These are phyloP conservation scores for Cladosporium sp. DNA, from an alignment of 2,329 filamentous ascomycete species.

Conservation along the genomic window DNA sequence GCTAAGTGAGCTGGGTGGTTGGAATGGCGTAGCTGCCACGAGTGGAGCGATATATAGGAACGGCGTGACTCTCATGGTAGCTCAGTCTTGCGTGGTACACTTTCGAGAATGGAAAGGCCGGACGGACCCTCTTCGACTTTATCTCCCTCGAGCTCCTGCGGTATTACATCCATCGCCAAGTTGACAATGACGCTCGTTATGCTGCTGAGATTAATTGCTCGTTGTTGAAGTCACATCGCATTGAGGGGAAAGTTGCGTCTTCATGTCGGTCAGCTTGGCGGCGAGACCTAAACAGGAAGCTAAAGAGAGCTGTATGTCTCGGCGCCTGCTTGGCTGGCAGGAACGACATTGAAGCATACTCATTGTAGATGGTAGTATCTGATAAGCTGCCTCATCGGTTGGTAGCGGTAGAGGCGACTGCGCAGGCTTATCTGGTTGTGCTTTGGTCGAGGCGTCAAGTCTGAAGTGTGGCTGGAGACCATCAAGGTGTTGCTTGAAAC, in stretches of 20 bases:
- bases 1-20: background rate
- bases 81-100: background rate
- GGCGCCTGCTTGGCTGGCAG: constrained; percentile 10
- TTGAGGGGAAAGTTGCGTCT: constrained; percentile 4
- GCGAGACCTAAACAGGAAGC: constrained; percentile 15
- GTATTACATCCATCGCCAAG: background rate
- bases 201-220: background rate
- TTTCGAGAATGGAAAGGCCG: background rate
- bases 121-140: background rate
- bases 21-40: background rate
- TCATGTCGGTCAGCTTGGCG: constrained; percentile 17
- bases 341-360: constrained; percentile 4
- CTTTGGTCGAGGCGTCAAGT: background rate
- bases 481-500: background rate
- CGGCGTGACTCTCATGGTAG: constrained; percentile 3
- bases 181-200: background rate
- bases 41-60: background rate
- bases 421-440: background rate
- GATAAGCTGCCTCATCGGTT: background rate
- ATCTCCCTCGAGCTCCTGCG: background rate
- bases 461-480: background rate
- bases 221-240: background rate
- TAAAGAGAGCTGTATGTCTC: background rate
- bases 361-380: background rate
- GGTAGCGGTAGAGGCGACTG: background rate